Evolutionary conservation across 2,329 filamentous ascomycete species (phyloP).

Genomic region (Kalmusia sp.): DNA sequence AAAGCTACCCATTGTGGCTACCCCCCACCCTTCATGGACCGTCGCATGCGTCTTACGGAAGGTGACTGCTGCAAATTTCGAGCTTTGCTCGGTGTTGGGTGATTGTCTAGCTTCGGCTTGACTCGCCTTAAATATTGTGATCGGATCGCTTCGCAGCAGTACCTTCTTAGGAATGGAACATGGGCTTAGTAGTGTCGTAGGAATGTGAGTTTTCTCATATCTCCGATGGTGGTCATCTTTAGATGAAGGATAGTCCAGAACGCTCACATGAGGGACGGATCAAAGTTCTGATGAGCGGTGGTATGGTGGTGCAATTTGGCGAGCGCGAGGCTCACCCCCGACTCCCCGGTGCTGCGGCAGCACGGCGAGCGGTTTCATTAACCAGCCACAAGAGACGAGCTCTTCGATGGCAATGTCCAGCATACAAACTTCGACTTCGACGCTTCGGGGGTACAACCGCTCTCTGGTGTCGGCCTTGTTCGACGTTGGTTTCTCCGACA

Average conservation of each 20-base stretch:
- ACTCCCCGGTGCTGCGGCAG: conserved; percentile 6
- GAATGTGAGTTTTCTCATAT: background rate
- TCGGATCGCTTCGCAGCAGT: background rate
- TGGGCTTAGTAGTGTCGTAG: conserved; percentile 3
- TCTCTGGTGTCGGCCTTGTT: background rate
- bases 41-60: conserved; percentile 6
- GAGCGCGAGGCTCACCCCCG: conserved; percentile 7
- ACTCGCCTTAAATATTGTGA: conserved; percentile 2
- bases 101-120: background rate
- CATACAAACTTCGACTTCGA: background rate
- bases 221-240: background rate
- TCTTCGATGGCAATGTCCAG: background rate
- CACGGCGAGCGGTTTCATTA: conserved; percentile 3
- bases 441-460: background rate
- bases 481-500: background rate
- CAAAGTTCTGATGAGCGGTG: conserved; percentile 5
- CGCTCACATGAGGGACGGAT: conserved; percentile 8
- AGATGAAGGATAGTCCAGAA: conserved; percentile 1
- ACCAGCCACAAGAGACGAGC: background rate
- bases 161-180: conserved; percentile 7
- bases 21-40: background rate
- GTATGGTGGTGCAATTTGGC: conserved; percentile 4
- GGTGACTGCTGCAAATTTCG: conserved; percentile 4
- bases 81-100: conserved; percentile 9
- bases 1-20: conserved; percentile 3